Base-by-base conservation (phyloP, 2,329 filamentous ascomycete species). In the Penicillium sp. region DNA sequence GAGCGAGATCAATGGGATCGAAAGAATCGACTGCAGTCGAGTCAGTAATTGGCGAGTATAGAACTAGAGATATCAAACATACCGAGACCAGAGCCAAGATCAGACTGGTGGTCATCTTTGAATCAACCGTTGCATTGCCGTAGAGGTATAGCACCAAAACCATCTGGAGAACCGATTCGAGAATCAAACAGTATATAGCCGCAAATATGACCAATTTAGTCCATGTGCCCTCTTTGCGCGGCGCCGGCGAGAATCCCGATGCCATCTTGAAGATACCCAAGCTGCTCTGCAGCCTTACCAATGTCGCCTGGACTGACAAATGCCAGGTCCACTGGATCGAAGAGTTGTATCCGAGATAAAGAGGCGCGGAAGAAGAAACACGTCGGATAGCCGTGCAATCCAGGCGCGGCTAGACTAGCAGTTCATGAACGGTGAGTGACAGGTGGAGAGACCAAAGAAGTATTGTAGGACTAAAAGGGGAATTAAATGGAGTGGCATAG, bases 21-120 rank as follows among this genome's bases (percentile, higher is more conserved):
- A 72, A n/a, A 74, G 60, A 27, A 74, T 72, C 3, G 71, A 72
- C 72, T 76, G 21, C 13, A 47, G 39, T n/a, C 13, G 10, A 13
- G 48, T 64, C 43, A 56, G 53, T 27, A 21, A 23, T 10, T 26
- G 14, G 14, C 16, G 27, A 4, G 31, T 49, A 45, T 14, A 25
- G 11, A 45, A n/a, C 21, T 6, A 25, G 10, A 21, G 33, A 7
- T 4, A 42, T 26, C 4, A 23, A 49, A 58, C 74, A 56, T 68
- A 77, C 75, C 43, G 73, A 69, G 6, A 73, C 61, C 10, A 77
- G 55, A n/a, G 69, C 64, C 7, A 77, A 62, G 16, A 75, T 65
- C 46, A 77, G 61, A 55, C 74, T 76, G 8, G 68, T 64, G 0
- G 69, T 69, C 70, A 75, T 77, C 57, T 72, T 72, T n/a, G 67